Conservation (phyloP, 192 early-diverging fungal genomes). For the Coemansia brasiliensis region DNA sequence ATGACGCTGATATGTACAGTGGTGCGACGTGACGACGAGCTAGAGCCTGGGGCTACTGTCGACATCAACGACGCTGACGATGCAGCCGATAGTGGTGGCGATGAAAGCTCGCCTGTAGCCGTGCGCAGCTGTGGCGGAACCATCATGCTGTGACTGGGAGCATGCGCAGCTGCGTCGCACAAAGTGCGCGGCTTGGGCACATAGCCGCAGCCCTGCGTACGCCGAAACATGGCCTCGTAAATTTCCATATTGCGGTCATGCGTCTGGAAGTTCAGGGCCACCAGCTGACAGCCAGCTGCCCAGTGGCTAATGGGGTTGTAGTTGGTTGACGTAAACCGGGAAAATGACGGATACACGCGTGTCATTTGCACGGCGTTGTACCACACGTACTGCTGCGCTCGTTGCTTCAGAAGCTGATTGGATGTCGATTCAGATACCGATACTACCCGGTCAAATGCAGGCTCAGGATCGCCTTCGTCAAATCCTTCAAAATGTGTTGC, state of each 20-base stretch:
- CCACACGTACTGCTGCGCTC: constrained; percentile 56
- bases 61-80: constrained; percentile 12
- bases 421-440: constrained; percentile 75
- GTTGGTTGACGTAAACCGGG: constrained; percentile 80
- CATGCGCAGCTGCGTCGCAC: constrained; percentile 17
- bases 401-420: constrained; percentile 55
- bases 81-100: constrained; percentile 13
- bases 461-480: constrained; percentile 40
- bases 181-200: constrained; percentile 69
- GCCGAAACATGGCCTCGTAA: constrained; percentile 79
- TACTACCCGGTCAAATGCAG: constrained; percentile 63
- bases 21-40: constrained; percentile 13
- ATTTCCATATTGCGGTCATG: constrained; percentile 79
- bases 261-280: constrained; percentile 88
- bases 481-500: constrained; percentile 63
- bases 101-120: constrained; percentile 6
- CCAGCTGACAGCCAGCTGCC: constrained; percentile 80
- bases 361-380: constrained; percentile 64
- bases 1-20: constrained; percentile 48
- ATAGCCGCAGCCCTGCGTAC: constrained; percentile 75
- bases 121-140: constrained; percentile 2
- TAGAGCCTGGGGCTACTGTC: constrained; percentile 1
- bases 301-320: constrained; percentile 83
- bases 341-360: constrained; percentile 78
- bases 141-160: background rate